phyloP scores from a whole-genome alignment of 768 basidiomycete species.

The Russula vinacea region DNA sequence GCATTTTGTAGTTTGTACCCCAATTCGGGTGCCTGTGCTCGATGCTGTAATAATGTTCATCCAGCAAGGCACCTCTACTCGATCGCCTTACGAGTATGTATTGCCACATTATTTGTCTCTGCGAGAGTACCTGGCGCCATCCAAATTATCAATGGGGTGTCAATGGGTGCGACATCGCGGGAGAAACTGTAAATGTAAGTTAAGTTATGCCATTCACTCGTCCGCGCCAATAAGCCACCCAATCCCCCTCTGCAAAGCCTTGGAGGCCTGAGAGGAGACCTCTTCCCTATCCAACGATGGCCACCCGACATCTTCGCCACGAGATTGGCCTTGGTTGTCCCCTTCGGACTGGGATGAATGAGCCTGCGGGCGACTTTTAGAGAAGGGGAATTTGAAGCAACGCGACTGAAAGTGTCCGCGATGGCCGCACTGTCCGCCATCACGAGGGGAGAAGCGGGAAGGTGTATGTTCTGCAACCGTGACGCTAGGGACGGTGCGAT shows the following conservation, averaged over 20 bases:
- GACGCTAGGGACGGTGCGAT: conserved; percentile 48
- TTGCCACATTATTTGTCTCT: background rate
- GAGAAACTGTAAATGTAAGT: background rate
- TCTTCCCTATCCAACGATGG: conserved; percentile 50
- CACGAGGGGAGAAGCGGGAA: conserved; percentile 65
- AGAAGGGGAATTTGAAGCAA: conserved; percentile 31
- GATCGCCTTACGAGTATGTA: background rate
- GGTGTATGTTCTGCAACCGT: conserved; percentile 62
- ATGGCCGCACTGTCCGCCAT: conserved; percentile 77
- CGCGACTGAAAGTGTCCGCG: conserved; percentile 74
- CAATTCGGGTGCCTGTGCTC: background rate
- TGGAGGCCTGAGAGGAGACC: conserved; percentile 69
- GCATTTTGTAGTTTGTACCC: conserved; percentile 10
- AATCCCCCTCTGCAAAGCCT: conserved; percentile 83
- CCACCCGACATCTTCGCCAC: conserved; percentile 37
- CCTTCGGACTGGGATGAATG: conserved; percentile 62
- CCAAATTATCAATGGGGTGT: background rate
- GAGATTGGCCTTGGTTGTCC: conserved; percentile 38
- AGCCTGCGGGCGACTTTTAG: conserved; percentile 33
- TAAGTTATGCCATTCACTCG: conserved; percentile 42
- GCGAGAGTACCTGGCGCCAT: background rate
- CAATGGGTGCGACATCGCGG: background rate
- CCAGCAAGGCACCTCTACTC: background rate
- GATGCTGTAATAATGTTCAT: conserved; percentile 1
- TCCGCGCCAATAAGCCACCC: conserved; percentile 96